phyloP scores from a whole-genome alignment of 2,329 filamentous ascomycete genomes.

The Neobulgaria alba region DNA sequence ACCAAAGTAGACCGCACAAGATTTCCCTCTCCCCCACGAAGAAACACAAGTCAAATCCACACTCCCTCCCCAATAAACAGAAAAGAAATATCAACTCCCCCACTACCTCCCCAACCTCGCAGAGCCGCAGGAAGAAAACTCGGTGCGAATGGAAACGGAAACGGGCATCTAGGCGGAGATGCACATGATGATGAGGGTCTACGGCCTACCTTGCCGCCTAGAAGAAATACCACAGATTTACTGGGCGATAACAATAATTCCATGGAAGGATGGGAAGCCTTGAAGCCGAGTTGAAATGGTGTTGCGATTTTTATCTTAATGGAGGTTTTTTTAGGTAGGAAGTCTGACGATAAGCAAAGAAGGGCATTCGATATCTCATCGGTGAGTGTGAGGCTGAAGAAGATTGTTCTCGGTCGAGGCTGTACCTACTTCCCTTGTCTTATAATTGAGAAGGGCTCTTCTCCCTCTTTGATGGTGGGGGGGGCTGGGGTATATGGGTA shows the following conservation, averaged over 20 bases:
- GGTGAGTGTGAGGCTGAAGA: too few species aligned
- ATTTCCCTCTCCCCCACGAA: slow-evolving; percentile 20
- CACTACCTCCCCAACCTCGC: slow-evolving; percentile 22
- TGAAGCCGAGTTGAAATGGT: slow-evolving; percentile 18
- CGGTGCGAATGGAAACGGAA: slow-evolving; percentile 1
- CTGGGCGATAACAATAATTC: slow-evolving; percentile 18
- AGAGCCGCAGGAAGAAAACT: slow-evolving; percentile 11
- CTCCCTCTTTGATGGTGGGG: too few species aligned
- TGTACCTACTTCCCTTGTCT: too few species aligned
- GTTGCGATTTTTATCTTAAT: too few species aligned
- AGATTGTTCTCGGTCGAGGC: too few species aligned
- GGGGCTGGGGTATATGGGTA: too few species aligned
- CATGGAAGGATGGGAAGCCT: slow-evolving; percentile 22
- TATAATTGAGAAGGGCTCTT: too few species aligned
- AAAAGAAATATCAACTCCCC: slow-evolving; percentile 10
- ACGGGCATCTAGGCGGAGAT: slow-evolving; percentile 3
- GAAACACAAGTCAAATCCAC: slow-evolving; percentile 12
- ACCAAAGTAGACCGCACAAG: slow-evolving; percentile 11
- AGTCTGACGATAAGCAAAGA: too few species aligned
- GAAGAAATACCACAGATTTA: slow-evolving; percentile 22
- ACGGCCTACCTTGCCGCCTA: slow-evolving; percentile 22
- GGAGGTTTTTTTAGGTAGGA: too few species aligned
- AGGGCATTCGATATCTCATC: too few species aligned
- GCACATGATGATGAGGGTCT: slow-evolving; percentile 16
- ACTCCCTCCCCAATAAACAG: slow-evolving; percentile 5